These are phyloP conservation scores for Sporisorium graminicola DNA, from an alignment of 1,284 basidiomycete genomes.

Conservation along the genomic window DNA sequence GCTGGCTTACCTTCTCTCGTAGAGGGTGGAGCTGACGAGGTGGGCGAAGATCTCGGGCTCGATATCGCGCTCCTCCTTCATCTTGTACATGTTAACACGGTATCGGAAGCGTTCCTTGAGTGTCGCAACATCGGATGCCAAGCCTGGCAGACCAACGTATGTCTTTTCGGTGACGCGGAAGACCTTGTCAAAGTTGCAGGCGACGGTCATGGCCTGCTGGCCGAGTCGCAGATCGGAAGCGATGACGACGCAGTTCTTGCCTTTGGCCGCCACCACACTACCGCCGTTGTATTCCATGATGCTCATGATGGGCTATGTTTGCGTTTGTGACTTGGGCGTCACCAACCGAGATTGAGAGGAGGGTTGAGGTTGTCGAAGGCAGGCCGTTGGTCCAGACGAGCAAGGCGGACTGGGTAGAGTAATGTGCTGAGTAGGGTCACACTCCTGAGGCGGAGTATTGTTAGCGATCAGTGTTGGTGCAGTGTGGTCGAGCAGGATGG, in stretches of 20 bases:
- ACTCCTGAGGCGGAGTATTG: background rate
- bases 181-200: slow-evolving; percentile 94
- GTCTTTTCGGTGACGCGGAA: slow-evolving; percentile 94
- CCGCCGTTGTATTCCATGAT: slow-evolving; percentile 86
- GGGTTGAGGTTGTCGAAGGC: background rate
- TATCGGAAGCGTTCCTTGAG: slow-evolving; percentile 78
- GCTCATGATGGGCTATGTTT: slow-evolving; percentile 55
- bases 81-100: slow-evolving; percentile 98
- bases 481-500: slow-evolving; percentile 7
- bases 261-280: slow-evolving; percentile 98
- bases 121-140: slow-evolving; percentile 93
- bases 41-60: slow-evolving; percentile 96
- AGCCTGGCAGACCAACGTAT: slow-evolving; percentile 90
- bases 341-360: slow-evolving; percentile 3
- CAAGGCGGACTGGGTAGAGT: background rate
- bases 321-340: slow-evolving; percentile 26
- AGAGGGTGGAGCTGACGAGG: slow-evolving; percentile 95
- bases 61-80: slow-evolving; percentile 98
- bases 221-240: slow-evolving; percentile 94
- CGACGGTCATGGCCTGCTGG: slow-evolving; percentile 87
- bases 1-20: slow-evolving; percentile 82
- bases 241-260: slow-evolving; percentile 99
- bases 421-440: background rate
- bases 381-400: background rate
- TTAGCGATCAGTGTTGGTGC: background rate